Conservation (phyloP, 1,139 yeast genomes). For the Trichomonascaceae sp. region DNA sequence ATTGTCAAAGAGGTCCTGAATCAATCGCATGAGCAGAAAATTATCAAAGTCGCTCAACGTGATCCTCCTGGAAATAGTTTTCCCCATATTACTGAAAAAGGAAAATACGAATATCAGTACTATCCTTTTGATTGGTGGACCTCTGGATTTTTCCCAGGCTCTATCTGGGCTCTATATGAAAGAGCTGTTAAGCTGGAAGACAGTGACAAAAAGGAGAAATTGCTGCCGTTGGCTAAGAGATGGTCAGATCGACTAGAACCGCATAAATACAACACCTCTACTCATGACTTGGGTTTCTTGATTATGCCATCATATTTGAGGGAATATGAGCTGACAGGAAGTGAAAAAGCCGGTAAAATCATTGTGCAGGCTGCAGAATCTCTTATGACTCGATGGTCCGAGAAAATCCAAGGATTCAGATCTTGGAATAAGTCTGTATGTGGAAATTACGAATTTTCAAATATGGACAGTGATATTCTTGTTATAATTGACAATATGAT, state of each 20-base stretch:
- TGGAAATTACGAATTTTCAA: constrained; percentile 19
- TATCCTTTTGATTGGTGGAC: constrained; percentile 22
- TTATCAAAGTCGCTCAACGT: neutral
- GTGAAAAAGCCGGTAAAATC: constrained; percentile 19
- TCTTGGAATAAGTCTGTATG: constrained; percentile 20
- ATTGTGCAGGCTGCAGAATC: constrained; percentile 28
- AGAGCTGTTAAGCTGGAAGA: constrained; percentile 14
- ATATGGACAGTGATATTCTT: constrained; percentile 22
- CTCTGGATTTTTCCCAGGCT: constrained; percentile 30
- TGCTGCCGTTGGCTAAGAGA: constrained; percentile 24
- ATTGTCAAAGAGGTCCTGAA: neutral
- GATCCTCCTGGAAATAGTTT: neutral
- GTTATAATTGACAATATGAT: constrained; percentile 35
- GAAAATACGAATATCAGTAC: constrained; percentile 10
- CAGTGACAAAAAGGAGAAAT: constrained; percentile 16
- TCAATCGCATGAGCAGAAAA: neutral
- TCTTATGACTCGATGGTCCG: constrained; percentile 25
- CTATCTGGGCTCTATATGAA: constrained; percentile 25
- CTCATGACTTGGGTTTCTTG: constrained; percentile 31
- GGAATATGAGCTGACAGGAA: constrained; percentile 21
- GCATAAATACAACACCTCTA: constrained; percentile 25
- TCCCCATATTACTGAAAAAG: neutral
- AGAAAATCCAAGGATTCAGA: constrained; percentile 25
- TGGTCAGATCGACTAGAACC: constrained; percentile 24
- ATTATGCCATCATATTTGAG: constrained; percentile 27